Conservation (phyloP, 805 yeast genomes). For the Sungouiella thailandica region DNA sequence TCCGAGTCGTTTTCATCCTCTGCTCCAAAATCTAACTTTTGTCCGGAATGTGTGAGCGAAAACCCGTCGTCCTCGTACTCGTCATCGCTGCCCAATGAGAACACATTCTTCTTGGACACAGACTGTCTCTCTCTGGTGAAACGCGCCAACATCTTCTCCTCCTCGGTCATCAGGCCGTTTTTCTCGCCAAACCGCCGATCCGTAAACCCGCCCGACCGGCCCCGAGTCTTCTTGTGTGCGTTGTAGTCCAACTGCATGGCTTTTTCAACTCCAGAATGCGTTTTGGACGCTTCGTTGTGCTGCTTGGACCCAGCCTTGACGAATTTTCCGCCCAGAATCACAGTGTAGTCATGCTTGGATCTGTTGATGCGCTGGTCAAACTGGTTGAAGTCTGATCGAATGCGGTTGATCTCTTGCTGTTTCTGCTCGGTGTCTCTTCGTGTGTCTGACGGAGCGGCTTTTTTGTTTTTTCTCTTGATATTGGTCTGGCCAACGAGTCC, state of each 20-base stretch:
- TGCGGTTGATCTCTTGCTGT: slow-evolving; percentile 44
- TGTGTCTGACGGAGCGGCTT: slow-evolving; percentile 54
- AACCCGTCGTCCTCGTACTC: slow-evolving; percentile 54
- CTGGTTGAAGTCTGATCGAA: slow-evolving; percentile 83
- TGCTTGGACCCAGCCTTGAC: slow-evolving; percentile 39
- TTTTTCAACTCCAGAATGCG: slow-evolving; percentile 34
- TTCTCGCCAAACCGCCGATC: slow-evolving; percentile 94
- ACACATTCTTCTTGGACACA: slow-evolving; percentile 45
- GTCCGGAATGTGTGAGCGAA: slow-evolving; percentile 75
- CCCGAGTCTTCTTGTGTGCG: slow-evolving; percentile 54
- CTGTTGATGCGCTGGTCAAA: slow-evolving; percentile 75
- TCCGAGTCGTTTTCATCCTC: slow-evolving; percentile 26
- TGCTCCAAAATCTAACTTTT: slow-evolving; percentile 56
- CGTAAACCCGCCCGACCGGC: slow-evolving; percentile 69
- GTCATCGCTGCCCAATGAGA: slow-evolving; percentile 63
- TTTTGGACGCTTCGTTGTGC: slow-evolving; percentile 29
- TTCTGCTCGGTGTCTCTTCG: slow-evolving; percentile 62
- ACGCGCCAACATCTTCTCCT: slow-evolving; percentile 93
- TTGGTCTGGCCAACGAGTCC: slow-evolving; percentile 88
- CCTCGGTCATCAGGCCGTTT: slow-evolving; percentile 63
- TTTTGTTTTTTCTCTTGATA: slow-evolving; percentile 50
- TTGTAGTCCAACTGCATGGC: slow-evolving; percentile 57
- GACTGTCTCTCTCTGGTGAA: slow-evolving; percentile 83
- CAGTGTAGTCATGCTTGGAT: slow-evolving; percentile 51
- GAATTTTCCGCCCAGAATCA: slow-evolving; percentile 38